Conservation (phyloP, 257 asterid genomes). For the Buddleja alternifolia region DNA sequence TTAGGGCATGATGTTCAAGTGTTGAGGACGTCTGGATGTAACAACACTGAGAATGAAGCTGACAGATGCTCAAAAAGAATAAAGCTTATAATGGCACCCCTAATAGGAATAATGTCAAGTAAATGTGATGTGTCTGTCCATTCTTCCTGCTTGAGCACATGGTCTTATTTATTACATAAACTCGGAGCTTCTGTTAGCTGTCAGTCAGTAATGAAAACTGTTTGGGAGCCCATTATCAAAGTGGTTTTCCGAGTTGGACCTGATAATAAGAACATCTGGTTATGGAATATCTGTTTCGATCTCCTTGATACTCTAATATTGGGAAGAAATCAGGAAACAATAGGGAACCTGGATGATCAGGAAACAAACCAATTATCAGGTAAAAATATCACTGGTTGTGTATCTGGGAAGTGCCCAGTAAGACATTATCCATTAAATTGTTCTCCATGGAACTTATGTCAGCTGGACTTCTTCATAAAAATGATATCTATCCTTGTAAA, state of each 20-base stretch:
- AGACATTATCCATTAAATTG: conserved; percentile 56
- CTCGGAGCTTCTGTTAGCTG: conserved; percentile 56
- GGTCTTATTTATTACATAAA: conserved; percentile 84
- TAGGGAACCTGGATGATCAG: conserved; percentile 34
- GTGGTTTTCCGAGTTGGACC: conserved; percentile 61
- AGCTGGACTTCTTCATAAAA: conserved; percentile 62
- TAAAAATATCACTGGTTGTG: conserved; percentile 30
- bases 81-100: conserved; percentile 79
- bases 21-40: conserved; percentile 32
- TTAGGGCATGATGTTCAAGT: conserved; percentile 27
- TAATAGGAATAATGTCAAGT: conserved; percentile 63
- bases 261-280: conserved; percentile 51
- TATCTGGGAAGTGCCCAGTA: conserved; percentile 48
- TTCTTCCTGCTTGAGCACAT: conserved; percentile 73
- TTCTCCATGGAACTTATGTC: conserved; percentile 62
- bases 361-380: conserved; percentile 30
- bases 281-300: conserved; percentile 64
- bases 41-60: conserved; percentile 33
- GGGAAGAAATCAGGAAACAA: conserved; percentile 43
- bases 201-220: conserved; percentile 47
- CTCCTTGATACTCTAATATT: conserved; percentile 57
- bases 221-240: conserved; percentile 73
- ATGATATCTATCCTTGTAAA: conserved; percentile 53
- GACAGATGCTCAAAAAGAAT: conserved; percentile 48
- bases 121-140: conserved; percentile 73